Base-by-base conservation (phyloP, 768 basidiomycete species). In the Macrolepiota fuliginosa region DNA sequence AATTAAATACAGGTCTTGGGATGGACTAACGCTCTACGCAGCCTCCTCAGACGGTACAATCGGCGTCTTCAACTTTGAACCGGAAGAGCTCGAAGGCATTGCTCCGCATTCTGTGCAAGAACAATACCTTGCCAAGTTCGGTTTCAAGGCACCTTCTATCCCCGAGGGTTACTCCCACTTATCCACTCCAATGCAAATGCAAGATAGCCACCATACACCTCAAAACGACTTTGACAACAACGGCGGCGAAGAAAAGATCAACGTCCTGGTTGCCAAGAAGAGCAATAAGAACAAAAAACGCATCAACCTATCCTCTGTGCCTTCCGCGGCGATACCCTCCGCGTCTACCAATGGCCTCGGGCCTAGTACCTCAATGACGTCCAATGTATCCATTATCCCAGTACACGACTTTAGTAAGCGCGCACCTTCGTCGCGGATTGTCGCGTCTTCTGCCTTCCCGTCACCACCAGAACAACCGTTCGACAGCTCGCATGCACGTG, bases 11-110 rank as follows among this genome's bases (percentile, higher is more conserved):
- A 97, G 95, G 95, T 95, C 95, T 9, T 86, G 84, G 73, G 96
- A 98, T 69, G 97, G 97, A 9, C 80, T 91, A 49, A 91, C 91
- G 1, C 82, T 99, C 0, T 98, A 96, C 67, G 95, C 94, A 0
- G 94, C 92, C 62, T 97, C 96, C 0, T 96, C 94, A 0, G 97
- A 99, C 70, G 97, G 97, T 1, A 95, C 95, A 0, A 86, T 98
- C 58, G 93, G 88, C 1, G 93, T 89, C 1, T 92, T 97, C 74
- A 81, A 83, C 65, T 98, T 98, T 67, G 88, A 91, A 45, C 70
- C 84, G 1, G 84, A 87, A 35, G 93, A 94, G 72, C 76, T 92
- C 2, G 91, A 92, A 70, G 92, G 92, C 36, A 89, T 94, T 39
- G 88, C 91, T 1, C 85, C 89, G 3, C 82, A 83, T 67, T 78